Evolutionary conservation across 345 rosid genomes (phyloP), one percentile per base, ranked within the genome.

Genomic region (Passiflora organensis): DNA sequence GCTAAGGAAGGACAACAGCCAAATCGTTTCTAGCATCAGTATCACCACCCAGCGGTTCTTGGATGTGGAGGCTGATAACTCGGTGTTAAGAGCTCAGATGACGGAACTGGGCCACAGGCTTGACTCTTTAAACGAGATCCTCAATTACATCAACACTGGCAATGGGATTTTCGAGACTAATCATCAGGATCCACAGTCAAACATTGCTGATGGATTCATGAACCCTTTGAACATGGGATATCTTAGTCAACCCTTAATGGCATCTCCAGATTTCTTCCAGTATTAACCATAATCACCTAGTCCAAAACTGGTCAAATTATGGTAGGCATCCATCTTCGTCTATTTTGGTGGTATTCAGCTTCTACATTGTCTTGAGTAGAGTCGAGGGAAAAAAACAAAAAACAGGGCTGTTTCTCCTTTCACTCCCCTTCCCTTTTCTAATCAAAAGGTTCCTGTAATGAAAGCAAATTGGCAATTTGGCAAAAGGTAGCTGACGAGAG

Each of bases 181-280:
- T 56, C 39, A 43, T 32, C 48, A 60, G 6, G 13, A 64, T 32
- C 39, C 16, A 37, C 56, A 64, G n/a, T 8, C 54, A 6, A 16
- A 10, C 37, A 32, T 41, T 37, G 59, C 42, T 28, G 43, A 58
- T 25, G 3, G 32, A 25, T 56, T 62, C 64, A 46, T 56, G n/a
- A n/a, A n/a, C n/a, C n/a, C n/a, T n/a, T n/a, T n/a, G n/a, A n/a
- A n/a, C n/a, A n/a, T n/a, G n/a, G n/a, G n/a, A n/a, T n/a, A n/a
- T n/a, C 60, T 63, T 14, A 69, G 57, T 42, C 73, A 62, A 16
- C 64, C 73, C 47, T 36, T 69, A 64, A 62, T 69, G 73, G 60
- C 73, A 14, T 69, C 73, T 17, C 64, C 73, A 8, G 60, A 57
- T 57, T 41, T 69, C 39, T 69, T 63, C 18, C 73, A 52, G 59